These are phyloP conservation scores for Phytophthora colocasiae DNA, from an alignment of 352 stramenopile species.

Conservation along the genomic window DNA sequence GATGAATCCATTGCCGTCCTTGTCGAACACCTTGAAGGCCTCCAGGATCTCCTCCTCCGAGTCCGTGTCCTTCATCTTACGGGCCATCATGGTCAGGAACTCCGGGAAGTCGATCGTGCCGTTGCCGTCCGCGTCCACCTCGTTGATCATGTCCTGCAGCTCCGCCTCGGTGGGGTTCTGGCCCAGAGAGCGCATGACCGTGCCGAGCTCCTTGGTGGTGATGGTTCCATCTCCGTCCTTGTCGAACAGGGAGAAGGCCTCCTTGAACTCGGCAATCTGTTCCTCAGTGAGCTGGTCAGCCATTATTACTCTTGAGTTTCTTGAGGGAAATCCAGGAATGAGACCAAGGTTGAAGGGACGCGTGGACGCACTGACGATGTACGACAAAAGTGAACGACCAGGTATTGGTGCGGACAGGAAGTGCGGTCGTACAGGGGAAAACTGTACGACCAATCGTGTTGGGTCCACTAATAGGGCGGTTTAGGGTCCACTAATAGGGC, in stretches of 20 bases:
- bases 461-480: too few species aligned
- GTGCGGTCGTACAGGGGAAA: too few species aligned
- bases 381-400: too few species aligned
- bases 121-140: slow-evolving; percentile 99
- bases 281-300: slow-evolving; percentile 92
- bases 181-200: slow-evolving; percentile 98
- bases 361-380: too few species aligned
- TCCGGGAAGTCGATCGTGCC: slow-evolving; percentile 99
- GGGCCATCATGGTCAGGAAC: slow-evolving; percentile 99
- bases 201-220: slow-evolving; percentile 99
- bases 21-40: slow-evolving; percentile 99
- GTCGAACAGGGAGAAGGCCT: slow-evolving; percentile 99
- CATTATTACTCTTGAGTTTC: slow-evolving; percentile 59
- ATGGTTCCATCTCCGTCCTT: slow-evolving; percentile 99
- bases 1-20: slow-evolving; percentile 99
- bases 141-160: slow-evolving; percentile 99
- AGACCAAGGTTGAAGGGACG: not conserved
- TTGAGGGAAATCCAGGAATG: slow-evolving; percentile 58
- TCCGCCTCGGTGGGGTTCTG: slow-evolving; percentile 99
- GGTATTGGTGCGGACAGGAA: too few species aligned
- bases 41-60: slow-evolving; percentile 99
- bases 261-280: slow-evolving; percentile 99
- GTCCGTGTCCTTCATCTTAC: slow-evolving; percentile 99
- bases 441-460: too few species aligned
- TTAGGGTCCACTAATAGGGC: too few species aligned